phyloP scores from a whole-genome alignment of 2,329 filamentous ascomycete genomes.

The Cladosporium sp. region DNA sequence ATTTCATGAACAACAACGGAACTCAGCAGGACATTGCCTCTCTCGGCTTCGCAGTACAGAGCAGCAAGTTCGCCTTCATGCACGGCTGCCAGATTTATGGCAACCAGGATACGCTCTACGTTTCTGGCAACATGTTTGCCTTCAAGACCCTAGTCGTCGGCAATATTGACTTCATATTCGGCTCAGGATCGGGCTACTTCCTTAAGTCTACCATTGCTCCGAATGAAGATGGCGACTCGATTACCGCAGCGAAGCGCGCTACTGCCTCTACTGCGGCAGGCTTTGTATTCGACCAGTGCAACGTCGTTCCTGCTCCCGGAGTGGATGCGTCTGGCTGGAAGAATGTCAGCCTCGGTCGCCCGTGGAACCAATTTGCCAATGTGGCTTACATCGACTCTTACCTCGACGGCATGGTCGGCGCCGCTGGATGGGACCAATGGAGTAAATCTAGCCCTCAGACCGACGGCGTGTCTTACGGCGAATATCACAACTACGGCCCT shows the following conservation, averaged over 20 bases:
- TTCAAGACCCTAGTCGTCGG: constrained; percentile 40
- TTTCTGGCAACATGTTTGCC: constrained; percentile 37
- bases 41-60: constrained; percentile 39
- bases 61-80: constrained; percentile 38
- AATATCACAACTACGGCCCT: constrained; percentile 37
- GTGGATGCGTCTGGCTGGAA: constrained; percentile 25
- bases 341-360: constrained; percentile 21
- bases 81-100: constrained; percentile 37
- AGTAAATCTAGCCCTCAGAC: constrained; percentile 27
- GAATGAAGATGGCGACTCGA: constrained; percentile 33
- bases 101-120: constrained; percentile 37
- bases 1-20: constrained; percentile 38
- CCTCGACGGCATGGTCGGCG: constrained; percentile 17
- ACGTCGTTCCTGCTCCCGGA: constrained; percentile 29
- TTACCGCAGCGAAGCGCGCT: constrained; percentile 38
- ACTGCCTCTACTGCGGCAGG: constrained; percentile 36
- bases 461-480: constrained; percentile 28
- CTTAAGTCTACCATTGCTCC: constrained; percentile 35
- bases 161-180: constrained; percentile 43
- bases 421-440: constrained; percentile 30
- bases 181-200: constrained; percentile 44
- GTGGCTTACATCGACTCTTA: constrained; percentile 22
- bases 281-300: constrained; percentile 37
- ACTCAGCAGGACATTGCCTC: constrained; percentile 36
- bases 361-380: constrained; percentile 22